Conservation (phyloP, 1,284 basidiomycete species). For the Boletus putidus region DNA sequence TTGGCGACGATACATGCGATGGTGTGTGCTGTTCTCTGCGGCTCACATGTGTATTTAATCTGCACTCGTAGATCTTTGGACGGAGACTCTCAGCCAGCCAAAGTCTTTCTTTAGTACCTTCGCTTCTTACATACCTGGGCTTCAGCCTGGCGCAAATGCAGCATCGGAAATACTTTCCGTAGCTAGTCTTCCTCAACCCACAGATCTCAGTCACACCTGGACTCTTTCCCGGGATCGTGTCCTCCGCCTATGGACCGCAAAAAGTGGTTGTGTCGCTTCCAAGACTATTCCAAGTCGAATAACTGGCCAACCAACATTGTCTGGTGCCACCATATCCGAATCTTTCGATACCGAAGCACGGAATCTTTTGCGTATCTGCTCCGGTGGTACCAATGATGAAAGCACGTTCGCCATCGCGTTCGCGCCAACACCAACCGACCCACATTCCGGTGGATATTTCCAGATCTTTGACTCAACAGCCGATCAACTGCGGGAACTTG, state of each 20-base stretch:
- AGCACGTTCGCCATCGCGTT: conserved; percentile 57
- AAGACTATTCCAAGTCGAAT: conserved; percentile 46
- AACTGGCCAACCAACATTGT: conserved; percentile 20
- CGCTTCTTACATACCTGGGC: conserved; percentile 62
- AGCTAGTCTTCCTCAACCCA: conserved; percentile 67
- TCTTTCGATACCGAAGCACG: conserved; percentile 59
- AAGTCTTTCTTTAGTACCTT: conserved; percentile 62
- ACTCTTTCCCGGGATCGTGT: conserved; percentile 87
- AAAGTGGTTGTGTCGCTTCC: conserved; percentile 65
- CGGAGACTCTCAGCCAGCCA: conserved; percentile 61
- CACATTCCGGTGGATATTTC: conserved; percentile 69
- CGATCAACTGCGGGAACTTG: conserved; percentile 58
- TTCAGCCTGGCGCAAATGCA: conserved; percentile 47
- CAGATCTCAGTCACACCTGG: conserved; percentile 72
- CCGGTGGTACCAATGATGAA: conserved; percentile 44
- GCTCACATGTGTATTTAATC: conserved; percentile 12
- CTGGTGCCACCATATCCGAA: conserved; percentile 42
- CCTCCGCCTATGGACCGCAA: conserved; percentile 78
- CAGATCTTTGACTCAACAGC: conserved; percentile 54
- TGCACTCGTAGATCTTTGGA: conserved; percentile 57
- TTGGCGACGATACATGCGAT: conserved; percentile 51
- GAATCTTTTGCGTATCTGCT: conserved; percentile 60
- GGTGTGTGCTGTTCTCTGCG: conserved; percentile 44
- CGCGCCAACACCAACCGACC: conserved; percentile 61
- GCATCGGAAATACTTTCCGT: conserved; percentile 64